Conservation (phyloP, 208 protist genomes). For the Novymonas esmeraldas region DNA sequence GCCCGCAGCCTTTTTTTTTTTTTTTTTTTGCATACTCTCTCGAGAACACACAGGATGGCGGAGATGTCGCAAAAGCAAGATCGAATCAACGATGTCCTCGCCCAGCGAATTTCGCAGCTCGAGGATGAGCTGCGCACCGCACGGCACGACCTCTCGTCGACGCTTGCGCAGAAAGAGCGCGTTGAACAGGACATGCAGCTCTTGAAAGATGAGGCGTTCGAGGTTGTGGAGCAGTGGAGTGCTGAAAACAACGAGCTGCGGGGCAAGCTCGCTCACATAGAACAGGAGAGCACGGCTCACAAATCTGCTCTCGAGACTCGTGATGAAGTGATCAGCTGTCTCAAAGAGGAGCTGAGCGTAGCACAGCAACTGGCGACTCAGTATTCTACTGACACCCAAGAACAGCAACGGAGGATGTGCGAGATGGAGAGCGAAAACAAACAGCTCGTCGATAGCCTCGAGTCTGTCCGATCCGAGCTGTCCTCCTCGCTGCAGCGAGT, state of each 20-base stretch:
- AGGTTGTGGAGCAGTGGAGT: slow-evolving; percentile 79
- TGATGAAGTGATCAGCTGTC: slow-evolving; percentile 18
- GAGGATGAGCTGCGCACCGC: slow-evolving; percentile 56
- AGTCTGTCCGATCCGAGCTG: slow-evolving; percentile 13
- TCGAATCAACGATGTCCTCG: slow-evolving; percentile 57
- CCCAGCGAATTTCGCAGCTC: slow-evolving; percentile 72
- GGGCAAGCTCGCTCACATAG: slow-evolving; percentile 18
- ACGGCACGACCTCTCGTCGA: slow-evolving; percentile 24
- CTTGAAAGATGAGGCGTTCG: slow-evolving; percentile 66
- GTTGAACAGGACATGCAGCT: slow-evolving; percentile 51
- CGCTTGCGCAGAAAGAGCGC: slow-evolving; percentile 37
- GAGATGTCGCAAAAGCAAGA: slow-evolving; percentile 56
- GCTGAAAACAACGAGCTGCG: slow-evolving; percentile 52
- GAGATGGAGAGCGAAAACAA: slow-evolving; percentile 15
- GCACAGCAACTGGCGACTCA: slow-evolving; percentile 30
- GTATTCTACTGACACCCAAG: slow-evolving; percentile 22
- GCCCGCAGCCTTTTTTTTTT: background rate
- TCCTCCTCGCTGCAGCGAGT: slow-evolving; percentile 29
- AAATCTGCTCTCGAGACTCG: slow-evolving; percentile 15
- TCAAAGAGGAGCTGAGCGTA: slow-evolving; percentile 31
- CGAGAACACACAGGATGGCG: background rate
- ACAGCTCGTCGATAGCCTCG: slow-evolving; percentile 15
- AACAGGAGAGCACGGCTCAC: slow-evolving; percentile 7
- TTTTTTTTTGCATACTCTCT: too few species aligned
- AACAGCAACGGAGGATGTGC: slow-evolving; percentile 23